A percentile compares a stretch with the other conserved stretches of the same genome.
Conservation (phyloP, 306 rosid genomes). For the Echinosophora koreensis region DNA sequence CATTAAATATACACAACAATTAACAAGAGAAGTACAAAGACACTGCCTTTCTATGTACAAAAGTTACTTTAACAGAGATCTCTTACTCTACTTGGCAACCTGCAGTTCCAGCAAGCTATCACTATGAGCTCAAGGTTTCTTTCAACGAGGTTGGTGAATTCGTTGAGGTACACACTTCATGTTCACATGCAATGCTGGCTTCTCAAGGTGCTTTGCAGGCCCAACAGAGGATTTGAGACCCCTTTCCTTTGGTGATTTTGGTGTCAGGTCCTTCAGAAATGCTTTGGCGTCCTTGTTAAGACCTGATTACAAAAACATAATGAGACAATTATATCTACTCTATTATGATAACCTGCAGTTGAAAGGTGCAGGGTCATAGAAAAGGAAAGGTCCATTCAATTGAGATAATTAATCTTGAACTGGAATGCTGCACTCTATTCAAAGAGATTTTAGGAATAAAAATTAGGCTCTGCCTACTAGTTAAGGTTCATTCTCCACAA, state of each 20-base stretch:
- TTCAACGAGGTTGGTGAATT: conserved; percentile 72
- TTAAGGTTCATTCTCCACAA: neutral
- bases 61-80: conserved; percentile 27
- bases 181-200: conserved; percentile 58
- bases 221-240: conserved; percentile 45
- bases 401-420: neutral
- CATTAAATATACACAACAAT: conserved; percentile 36
- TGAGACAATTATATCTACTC: conserved; percentile 5
- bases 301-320: conserved; percentile 42
- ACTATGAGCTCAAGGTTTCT: conserved; percentile 1
- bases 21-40: conserved; percentile 20
- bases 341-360: neutral
- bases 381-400: conserved; percentile 9
- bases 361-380: conserved; percentile 1
- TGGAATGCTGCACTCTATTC: conserved; percentile 9
- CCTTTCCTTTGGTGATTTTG: conserved; percentile 54
- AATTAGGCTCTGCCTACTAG: too few relatives aligned
- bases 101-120: conserved; percentile 29
- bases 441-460: neutral
- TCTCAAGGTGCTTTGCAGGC: conserved; percentile 53
- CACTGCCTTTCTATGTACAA: conserved; percentile 43
- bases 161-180: conserved; percentile 50
- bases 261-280: conserved; percentile 49
- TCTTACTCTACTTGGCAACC: conserved; percentile 25
- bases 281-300: conserved; percentile 46